Evolutionary conservation across 495 filamentous ascomycete genomes (phyloP), one percentile per base, ranked within the genome.

Genomic region (Aspergillus ostianus): DNA sequence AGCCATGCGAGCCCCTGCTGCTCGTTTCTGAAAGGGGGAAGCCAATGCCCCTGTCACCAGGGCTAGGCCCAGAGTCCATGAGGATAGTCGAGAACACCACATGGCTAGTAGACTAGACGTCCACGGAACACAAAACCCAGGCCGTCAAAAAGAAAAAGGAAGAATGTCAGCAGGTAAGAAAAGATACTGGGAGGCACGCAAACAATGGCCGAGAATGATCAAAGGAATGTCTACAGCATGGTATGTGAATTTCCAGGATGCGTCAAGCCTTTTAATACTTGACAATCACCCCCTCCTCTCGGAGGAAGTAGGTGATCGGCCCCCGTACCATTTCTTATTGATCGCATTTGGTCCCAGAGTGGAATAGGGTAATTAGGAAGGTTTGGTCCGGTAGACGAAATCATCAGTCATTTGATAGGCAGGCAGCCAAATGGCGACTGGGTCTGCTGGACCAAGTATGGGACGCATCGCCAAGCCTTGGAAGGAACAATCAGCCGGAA

Each of bases 1-100:
- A 12, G 64, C 74, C 19, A 74, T 53, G 54, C 61, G 65, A 23
- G 72, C 44, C 12, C 67, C 70, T n/a, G 58, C 62, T 5, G 62
- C 47, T 56, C 67, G 55, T 13, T n/a, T 21, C 13, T 51, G 18
- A 15, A 62, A 26, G 0, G 64, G 64, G 27, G 54, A 60, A 12
- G 59, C 59, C 4, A 62, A 29, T 8, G 44, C 57, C 8, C 27
- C 26, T 20, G 57, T 47, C 27, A 51, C 27, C 30, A 60, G 26
- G 21, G 53, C 21, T 13, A 64, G 49, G 17, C 48, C 57, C 46
- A 60, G 8, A 20, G 45, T 49, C 53, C 47, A 57, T 21, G 57
- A 53, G 26, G 44, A 48, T 6, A 45, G 45, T 29, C 54, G 57
- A 19, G 50, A 26, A 17, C 13, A 20, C 58, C 62, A 54, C 62